Percentiles rank a stretch among this genome's conserved stretches.
phyloP scores from a whole-genome alignment of 2,329 filamentous ascomycete species.

The Emydomyces testavorans region DNA sequence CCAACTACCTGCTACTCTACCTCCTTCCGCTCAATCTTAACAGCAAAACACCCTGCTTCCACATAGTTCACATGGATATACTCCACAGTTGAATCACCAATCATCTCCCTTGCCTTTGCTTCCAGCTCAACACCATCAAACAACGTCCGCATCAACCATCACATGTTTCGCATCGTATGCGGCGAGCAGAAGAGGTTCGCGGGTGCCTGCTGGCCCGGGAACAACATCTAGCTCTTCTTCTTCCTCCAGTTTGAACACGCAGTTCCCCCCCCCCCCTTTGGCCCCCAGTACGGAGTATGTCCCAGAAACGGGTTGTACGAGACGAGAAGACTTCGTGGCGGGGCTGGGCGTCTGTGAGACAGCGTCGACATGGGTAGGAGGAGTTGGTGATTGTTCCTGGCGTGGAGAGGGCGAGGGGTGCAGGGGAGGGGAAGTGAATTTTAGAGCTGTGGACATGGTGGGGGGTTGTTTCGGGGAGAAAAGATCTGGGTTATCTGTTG shows the following conservation, averaged over 20 bases:
- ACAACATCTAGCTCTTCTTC: not conserved
- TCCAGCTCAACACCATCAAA: slow-evolving; percentile 3
- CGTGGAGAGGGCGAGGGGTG: not conserved
- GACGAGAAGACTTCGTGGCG: slow-evolving; percentile 7
- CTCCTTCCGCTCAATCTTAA: not conserved
- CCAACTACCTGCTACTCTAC: not conserved
- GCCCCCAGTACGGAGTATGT: slow-evolving; percentile 5
- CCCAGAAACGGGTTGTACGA: slow-evolving; percentile 10
- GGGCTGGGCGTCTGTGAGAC: not conserved
- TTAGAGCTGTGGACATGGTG: not conserved
- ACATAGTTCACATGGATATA: slow-evolving; percentile 12
- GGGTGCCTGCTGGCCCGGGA: not conserved
- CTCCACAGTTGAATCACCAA: not conserved
- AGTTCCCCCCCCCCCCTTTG: slow-evolving; percentile 5
- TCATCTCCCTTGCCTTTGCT: not conserved
- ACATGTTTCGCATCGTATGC: slow-evolving; percentile 6
- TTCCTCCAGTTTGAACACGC: not conserved
- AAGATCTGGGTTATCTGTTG: not conserved
- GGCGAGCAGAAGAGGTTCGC: not conserved
- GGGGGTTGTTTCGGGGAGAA: not conserved
- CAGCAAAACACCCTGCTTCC: slow-evolving; percentile 11
- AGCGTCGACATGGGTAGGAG: slow-evolving; percentile 7
- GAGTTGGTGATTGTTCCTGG: not conserved
- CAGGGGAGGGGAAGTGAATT: slow-evolving; percentile 9
- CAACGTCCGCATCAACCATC: slow-evolving; percentile 6